Base-by-base conservation (phyloP, 306 rosid genomes). In the Abrus precatorius region DNA sequence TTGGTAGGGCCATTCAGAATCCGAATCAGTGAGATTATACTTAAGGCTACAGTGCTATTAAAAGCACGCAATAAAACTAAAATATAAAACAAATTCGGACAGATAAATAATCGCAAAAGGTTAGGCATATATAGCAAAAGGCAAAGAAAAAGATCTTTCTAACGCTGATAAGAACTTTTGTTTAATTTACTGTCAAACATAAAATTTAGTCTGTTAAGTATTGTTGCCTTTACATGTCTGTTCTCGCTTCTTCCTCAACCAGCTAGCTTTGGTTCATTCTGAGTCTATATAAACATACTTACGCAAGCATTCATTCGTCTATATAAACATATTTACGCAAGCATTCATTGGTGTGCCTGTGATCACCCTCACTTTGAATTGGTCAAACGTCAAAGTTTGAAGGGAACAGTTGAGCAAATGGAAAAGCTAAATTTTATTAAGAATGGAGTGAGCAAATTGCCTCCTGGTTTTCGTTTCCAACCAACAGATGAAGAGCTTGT, bases 381-480 rank as follows among this genome's bases (percentile, higher is more conserved):
- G 83, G 77, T 53, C 3, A 45, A 27, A 44, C 44, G 9, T 50
- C 45, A n/a, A 60, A 69, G 27, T 38, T 14, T 63, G n/a, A 9
- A 33, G 48, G 32, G 50, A 27, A 36, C 9, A 1, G 9, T 52
- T 65, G 29, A 41, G 14, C 9, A 74, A 30, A 93, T 83, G 92
- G 86, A 86, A 60, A 90, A 83, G 86, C 30, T 78, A 43, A 84
- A 86, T 34, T 74, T 80, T 71, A 75, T 86, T 48, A 84, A 83
- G 80, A 81, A 85, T 77, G 93, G 95, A 81, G 55, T 82, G 48
- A 83, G 85, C 52, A 85, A 84, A 85, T 85, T 92, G 84, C 98
- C 98, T n/a, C 98, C 98, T 3, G 98, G 98, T 8, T 94, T 94
- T 76, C 90, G 98, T 1, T 94, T 94, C 74, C 89, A 92, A 83